These are phyloP conservation scores for Fusarium sp. DNA, from an alignment of 2,329 filamentous ascomycete genomes.

Conservation along the genomic window DNA sequence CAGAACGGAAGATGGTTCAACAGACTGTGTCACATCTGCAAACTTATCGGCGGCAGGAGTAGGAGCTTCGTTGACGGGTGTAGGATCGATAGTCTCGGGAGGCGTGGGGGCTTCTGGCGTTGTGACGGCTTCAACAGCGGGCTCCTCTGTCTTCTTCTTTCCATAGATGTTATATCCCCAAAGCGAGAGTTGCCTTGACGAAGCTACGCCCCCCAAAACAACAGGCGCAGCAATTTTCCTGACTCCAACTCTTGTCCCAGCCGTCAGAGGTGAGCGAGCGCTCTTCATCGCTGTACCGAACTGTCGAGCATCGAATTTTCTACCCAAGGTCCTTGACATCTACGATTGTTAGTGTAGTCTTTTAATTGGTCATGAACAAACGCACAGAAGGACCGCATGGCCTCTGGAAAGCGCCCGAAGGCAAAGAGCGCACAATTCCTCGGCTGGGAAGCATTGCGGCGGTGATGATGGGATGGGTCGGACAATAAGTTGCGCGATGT, in stretches of 20 bases:
- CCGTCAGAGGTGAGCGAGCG: conserved; percentile 29
- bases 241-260: conserved; percentile 36
- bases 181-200: conserved; percentile 46
- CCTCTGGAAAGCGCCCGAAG: conserved; percentile 46
- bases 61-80: conserved; percentile 20
- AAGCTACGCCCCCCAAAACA: conserved; percentile 44
- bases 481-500: conserved; percentile 22
- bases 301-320: conserved; percentile 48
- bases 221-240: conserved; percentile 40
- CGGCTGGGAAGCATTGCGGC: conserved; percentile 57
- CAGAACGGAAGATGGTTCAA: conserved; percentile 33
- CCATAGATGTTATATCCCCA: conserved; percentile 46
- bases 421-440: conserved; percentile 53
- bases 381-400: conserved; percentile 46
- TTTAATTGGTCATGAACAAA: background rate
- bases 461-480: conserved; percentile 33
- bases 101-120: conserved; percentile 30
- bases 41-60: conserved; percentile 34
- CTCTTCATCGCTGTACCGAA: conserved; percentile 48
- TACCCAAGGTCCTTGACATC: conserved; percentile 41
- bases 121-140: conserved; percentile 24
- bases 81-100: conserved; percentile 23
- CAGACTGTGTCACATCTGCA: conserved; percentile 23
- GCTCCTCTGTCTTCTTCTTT: conserved; percentile 41
- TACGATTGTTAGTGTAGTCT: conserved; percentile 12